Evolutionary conservation across 2,329 filamentous ascomycete genomes (phyloP), one percentile per base, ranked within the genome.

Genomic region (Conoideocrella luteorostrata): DNA sequence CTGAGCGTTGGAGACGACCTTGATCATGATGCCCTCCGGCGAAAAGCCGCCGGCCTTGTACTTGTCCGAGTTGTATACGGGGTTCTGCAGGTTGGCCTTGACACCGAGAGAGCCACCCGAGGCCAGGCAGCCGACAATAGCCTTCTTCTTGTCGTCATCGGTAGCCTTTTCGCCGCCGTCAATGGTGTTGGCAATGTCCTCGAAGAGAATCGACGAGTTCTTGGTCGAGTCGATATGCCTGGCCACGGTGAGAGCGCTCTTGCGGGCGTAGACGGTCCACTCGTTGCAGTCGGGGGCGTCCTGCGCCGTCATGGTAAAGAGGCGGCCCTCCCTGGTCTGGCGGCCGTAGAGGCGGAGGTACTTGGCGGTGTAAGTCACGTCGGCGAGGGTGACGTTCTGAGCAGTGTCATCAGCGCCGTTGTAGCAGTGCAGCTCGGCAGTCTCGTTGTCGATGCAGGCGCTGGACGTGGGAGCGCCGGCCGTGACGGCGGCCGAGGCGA

Each of bases 101-200:
- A 50, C 47, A n/a, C 46, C 49, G 3, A 47, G 20, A 12, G 32
- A 39, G 39, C 55, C 50, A 28, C 62, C 62, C 13, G 43, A 22
- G 5, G 49, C 43, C 10, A 34, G 43, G 41, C 62, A 62, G 36
- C 58, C 58, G 29, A 63, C 56, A 30, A 60, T 30, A 7, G 44
- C 24, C 17, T 36, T 37, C 7, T 41, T 17, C 24, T 34, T 24
- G 21, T 47, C 33, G 2, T 36, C 44, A 7, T 39, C 37, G 3
- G 41, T 35, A 7, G 44, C 42, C 9, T 28, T 18, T 48, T 23
- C 12, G 39, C 42, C 52, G n/a, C 50, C 50, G 32, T 55, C 52
- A 12, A 58, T 56, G 12, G 52, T 55, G 22, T 26, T 42, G 12
- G 55, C 56, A 23, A 56, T 50, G 26, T 57, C 54, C 10, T 44